Evolutionary conservation across 2,329 filamentous ascomycete genomes (phyloP).

Genomic region (Diatrype stigma): DNA sequence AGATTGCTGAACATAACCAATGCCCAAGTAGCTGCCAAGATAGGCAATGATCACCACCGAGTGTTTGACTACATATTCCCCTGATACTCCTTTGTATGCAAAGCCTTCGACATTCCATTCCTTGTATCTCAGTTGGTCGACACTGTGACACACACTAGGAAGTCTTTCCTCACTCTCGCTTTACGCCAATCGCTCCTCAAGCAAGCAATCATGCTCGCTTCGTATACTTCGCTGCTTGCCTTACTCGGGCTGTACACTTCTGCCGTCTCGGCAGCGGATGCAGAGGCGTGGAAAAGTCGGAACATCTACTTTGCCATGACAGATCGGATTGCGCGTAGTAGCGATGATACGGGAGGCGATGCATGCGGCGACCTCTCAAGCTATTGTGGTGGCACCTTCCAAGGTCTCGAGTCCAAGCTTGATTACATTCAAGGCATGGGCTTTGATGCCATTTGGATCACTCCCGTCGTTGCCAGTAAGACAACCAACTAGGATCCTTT

Average conservation of each 20-base stretch:
- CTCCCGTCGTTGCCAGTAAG: constrained; percentile 47
- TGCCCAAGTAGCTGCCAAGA: no score
- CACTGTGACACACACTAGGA: no score
- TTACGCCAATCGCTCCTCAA: no score
- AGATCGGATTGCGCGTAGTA: constrained; percentile 48
- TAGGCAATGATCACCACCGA: no score
- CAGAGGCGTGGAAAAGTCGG: constrained; percentile 46
- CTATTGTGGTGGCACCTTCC: constrained; percentile 60
- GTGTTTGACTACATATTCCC: no score
- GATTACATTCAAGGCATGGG: constrained; percentile 62
- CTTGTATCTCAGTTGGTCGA: no score
- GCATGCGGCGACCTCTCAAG: constrained; percentile 37
- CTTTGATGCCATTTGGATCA: constrained; percentile 56
- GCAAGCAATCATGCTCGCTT: no score
- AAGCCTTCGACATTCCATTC: no score
- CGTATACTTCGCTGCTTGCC: neutral
- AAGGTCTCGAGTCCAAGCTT: constrained; percentile 53
- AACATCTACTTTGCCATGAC: constrained; percentile 58
- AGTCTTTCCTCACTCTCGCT: no score
- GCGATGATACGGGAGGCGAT: constrained; percentile 38
- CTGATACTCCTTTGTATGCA: no score
- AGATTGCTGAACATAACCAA: no score
- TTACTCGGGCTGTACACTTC: constrained; percentile 4
- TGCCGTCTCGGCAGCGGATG: constrained; percentile 26
- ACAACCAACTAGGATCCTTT: no score